These are phyloP conservation scores for Cladosporium austrohemisphaericum DNA, from an alignment of 2,329 filamentous ascomycete species.

Conservation along the genomic window DNA sequence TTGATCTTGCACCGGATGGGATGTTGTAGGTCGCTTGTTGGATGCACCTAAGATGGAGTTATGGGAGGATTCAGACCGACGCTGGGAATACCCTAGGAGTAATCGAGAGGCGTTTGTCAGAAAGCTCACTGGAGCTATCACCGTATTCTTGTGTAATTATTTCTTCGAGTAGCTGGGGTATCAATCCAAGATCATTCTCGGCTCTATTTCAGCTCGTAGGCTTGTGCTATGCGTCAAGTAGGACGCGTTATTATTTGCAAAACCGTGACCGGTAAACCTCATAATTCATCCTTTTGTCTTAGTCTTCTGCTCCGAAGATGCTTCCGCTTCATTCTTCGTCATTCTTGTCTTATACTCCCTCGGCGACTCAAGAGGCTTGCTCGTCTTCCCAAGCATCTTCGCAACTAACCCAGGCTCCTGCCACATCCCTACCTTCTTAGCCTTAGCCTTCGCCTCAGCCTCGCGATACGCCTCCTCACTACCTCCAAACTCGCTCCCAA, in stretches of 20 bases:
- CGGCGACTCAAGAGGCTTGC: slow-evolving; percentile 70
- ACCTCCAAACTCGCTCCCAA: slow-evolving; percentile 80
- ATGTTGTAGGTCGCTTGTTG: no score
- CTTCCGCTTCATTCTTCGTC: slow-evolving; percentile 26
- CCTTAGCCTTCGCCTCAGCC: slow-evolving; percentile 51
- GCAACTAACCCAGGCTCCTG: slow-evolving; percentile 36
- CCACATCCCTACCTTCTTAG: slow-evolving; percentile 62
- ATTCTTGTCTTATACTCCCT: slow-evolving; percentile 75
- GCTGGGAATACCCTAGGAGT: background rate
- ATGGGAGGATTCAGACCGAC: no score
- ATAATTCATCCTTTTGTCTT: background rate
- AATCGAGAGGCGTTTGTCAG: background rate
- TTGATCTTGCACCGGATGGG: no score
- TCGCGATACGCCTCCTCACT: slow-evolving; percentile 59
- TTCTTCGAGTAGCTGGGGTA: no score
- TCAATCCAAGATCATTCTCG: no score
- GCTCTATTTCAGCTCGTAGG: no score
- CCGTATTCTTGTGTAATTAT: no score
- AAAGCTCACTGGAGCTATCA: no score
- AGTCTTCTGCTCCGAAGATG: background rate
- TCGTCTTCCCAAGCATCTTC: slow-evolving; percentile 47
- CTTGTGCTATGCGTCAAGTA: no score
- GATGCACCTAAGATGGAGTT: no score
- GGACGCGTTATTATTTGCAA: no score
- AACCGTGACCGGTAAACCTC: background rate